Evolutionary conservation across 805 yeast species (phyloP).

Genomic region (Kluyveromyces wickerhamii): DNA sequence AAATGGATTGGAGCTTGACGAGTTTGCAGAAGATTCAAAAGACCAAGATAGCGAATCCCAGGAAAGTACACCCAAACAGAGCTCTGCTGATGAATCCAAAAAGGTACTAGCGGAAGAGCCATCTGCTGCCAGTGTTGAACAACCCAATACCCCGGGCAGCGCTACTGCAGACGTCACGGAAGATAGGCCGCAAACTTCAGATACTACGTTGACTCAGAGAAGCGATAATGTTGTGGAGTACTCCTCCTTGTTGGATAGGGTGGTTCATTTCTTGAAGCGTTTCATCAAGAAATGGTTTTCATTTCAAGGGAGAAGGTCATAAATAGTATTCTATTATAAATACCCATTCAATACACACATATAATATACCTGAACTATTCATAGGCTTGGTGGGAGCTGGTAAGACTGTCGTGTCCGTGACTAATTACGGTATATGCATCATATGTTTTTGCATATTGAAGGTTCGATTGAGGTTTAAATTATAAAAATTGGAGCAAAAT

Average conservation of each 20-base stretch:
- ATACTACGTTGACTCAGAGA: constrained; percentile 9
- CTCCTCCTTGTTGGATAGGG: constrained; percentile 13
- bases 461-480: too few species aligned
- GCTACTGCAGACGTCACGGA: constrained; percentile 1
- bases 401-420: too few species aligned
- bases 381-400: too few species aligned
- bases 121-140: too few species aligned
- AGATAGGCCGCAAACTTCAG: constrained; percentile 9
- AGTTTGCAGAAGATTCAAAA: background rate
- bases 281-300: constrained; percentile 17
- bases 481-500: too few species aligned
- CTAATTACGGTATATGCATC: too few species aligned
- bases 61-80: constrained; percentile 19
- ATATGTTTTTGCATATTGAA: too few species aligned
- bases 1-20: constrained; percentile 3
- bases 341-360: too few species aligned
- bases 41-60: constrained; percentile 25
- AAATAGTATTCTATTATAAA: too few species aligned
- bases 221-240: constrained; percentile 14
- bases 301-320: too few species aligned
- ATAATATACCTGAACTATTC: too few species aligned
- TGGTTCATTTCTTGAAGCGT: constrained; percentile 15
- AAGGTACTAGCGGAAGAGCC: background rate
- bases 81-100: background rate
- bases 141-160: too few species aligned